A percentile compares a stretch with the other conserved stretches of the same genome.
Evolutionary conservation across 371 early-diverging fungal genomes (phyloP).

Genomic region (Saksenaea oblongispora): DNA sequence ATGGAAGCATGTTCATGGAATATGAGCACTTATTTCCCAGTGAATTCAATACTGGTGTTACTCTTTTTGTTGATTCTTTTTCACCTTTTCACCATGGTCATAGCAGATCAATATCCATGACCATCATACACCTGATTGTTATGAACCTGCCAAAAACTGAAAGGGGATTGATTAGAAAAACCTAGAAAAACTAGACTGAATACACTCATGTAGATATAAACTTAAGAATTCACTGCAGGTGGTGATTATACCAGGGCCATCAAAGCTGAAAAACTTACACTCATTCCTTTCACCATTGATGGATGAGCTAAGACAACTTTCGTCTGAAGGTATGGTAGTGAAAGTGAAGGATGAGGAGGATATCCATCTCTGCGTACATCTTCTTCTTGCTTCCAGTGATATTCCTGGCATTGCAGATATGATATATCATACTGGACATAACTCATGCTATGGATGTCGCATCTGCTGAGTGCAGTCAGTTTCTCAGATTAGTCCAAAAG

Average conservation of each 20-base stretch:
- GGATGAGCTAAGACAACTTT: slow-evolving; percentile 3
- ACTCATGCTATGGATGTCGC: slow-evolving; percentile 8
- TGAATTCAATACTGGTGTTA: background rate
- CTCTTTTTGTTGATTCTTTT: slow-evolving; percentile 9
- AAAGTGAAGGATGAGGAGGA: background rate
- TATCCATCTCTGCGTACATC: background rate
- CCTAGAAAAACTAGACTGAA: background rate
- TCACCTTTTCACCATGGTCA: background rate
- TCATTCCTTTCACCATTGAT: slow-evolving; percentile 7
- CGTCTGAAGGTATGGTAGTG: slow-evolving; percentile 2
- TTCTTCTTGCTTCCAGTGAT: slow-evolving; percentile 7
- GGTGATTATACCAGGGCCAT: background rate
- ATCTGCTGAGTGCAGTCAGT: background rate
- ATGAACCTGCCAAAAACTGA: slow-evolving; percentile 7
- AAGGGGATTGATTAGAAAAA: background rate
- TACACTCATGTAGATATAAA: background rate
- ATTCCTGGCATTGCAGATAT: slow-evolving; percentile 5
- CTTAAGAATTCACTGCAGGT: slow-evolving; percentile 7
- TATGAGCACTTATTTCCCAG: slow-evolving; percentile 1
- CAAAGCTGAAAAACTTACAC: background rate
- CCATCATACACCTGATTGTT: slow-evolving; percentile 5
- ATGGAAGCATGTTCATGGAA: background rate
- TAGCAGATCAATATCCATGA: background rate
- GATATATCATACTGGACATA: slow-evolving; percentile 4
- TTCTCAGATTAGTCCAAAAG: background rate